These are phyloP conservation scores for Aspergillus niger DNA, from an alignment of 2,329 filamentous ascomycete species.

Conservation along the genomic window DNA sequence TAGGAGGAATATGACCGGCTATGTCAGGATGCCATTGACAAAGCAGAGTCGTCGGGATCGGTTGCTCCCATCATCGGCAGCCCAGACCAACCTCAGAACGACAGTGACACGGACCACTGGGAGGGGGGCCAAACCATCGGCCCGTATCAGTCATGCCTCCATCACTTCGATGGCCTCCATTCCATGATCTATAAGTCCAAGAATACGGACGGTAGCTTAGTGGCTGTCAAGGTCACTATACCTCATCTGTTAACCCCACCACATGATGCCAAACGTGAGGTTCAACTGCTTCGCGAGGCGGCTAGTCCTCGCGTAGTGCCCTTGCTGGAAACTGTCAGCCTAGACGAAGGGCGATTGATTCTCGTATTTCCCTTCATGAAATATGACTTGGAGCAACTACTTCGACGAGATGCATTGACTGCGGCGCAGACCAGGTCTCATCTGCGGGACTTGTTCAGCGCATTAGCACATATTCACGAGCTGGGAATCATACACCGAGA, in stretches of 20 bases:
- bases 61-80: constrained; percentile 26
- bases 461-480: constrained; percentile 69
- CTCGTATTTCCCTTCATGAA: constrained; percentile 85
- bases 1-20: constrained; percentile 60
- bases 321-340: constrained; percentile 70
- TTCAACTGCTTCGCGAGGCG: constrained; percentile 68
- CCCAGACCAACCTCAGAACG: constrained; percentile 24
- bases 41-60: constrained; percentile 29
- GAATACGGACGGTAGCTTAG: constrained; percentile 44
- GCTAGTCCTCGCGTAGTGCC: constrained; percentile 63
- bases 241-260: constrained; percentile 73
- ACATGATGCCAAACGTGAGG: constrained; percentile 80
- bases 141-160: constrained; percentile 57
- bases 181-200: constrained; percentile 77
- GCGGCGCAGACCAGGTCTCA: constrained; percentile 47
- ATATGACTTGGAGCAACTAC: constrained; percentile 68
- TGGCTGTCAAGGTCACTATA: constrained; percentile 84
- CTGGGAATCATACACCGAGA: constrained; percentile 87
- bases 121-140: constrained; percentile 51
- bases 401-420: constrained; percentile 52
- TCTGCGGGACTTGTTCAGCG: constrained; percentile 70
- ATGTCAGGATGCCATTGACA: constrained; percentile 43
- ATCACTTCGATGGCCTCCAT: constrained; percentile 69
- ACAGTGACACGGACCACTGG: constrained; percentile 26
- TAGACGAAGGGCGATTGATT: constrained; percentile 71